Evolutionary conservation across 768 basidiomycete species (phyloP).

Genomic region (Lepiota brunneoincarnata): DNA sequence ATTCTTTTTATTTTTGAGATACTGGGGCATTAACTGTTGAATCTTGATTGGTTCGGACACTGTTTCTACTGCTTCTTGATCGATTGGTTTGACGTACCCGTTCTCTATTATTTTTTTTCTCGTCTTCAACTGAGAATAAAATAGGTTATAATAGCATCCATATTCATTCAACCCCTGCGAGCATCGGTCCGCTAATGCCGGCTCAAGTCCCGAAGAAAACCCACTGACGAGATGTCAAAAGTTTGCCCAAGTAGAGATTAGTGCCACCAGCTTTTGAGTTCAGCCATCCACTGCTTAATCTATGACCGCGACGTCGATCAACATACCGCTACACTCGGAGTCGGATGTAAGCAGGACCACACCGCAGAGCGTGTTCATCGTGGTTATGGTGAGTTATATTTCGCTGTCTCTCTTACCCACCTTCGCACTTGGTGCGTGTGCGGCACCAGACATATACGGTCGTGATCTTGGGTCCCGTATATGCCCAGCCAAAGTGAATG

Average conservation of each 20-base stretch:
- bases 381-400: constrained; percentile 44
- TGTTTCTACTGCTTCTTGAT: too few relatives aligned
- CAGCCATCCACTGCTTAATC: neutral
- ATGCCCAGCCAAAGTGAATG: too few relatives aligned
- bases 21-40: too few relatives aligned
- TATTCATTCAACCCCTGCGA: neutral
- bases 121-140: too few relatives aligned
- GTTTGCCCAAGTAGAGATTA: neutral
- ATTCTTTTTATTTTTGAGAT: too few relatives aligned
- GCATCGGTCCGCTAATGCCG: constrained; percentile 6
- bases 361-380: constrained; percentile 28
- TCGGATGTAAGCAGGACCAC: neutral
- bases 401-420: neutral
- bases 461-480: neutral
- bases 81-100: too few relatives aligned
- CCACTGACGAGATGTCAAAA: neutral
- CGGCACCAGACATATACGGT: neutral
- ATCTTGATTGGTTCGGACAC: too few relatives aligned
- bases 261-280: neutral
- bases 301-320: neutral
- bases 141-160: neutral
- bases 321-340: neutral
- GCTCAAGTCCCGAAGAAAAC: neutral
- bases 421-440: neutral
- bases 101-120: too few relatives aligned